Percentiles rank a stretch among this genome's conserved stretches.
Evolutionary conservation across 495 filamentous ascomycete species (phyloP).

Genomic region (Aspergillus leporis): DNA sequence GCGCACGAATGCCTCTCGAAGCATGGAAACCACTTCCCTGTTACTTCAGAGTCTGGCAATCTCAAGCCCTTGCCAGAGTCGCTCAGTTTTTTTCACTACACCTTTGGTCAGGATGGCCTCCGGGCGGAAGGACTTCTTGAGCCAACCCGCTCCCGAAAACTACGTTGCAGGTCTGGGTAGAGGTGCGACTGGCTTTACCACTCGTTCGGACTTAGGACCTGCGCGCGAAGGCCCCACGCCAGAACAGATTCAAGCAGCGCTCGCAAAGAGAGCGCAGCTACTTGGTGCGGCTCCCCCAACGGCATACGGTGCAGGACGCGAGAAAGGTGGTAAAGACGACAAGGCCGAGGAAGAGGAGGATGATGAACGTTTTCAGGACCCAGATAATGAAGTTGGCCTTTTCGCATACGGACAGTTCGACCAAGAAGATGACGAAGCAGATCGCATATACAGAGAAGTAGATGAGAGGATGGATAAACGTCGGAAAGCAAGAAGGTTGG

Average conservation of each 20-base stretch:
- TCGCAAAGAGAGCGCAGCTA: constrained; percentile 85
- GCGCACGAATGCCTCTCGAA: constrained; percentile 14
- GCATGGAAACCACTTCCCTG: not conserved
- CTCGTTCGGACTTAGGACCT: constrained; percentile 92
- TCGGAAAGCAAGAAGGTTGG: constrained; percentile 87
- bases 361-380: constrained; percentile 88
- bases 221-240: constrained; percentile 96
- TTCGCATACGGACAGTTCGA: constrained; percentile 95
- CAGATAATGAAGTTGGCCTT: constrained; percentile 93
- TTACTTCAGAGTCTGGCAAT: not conserved
- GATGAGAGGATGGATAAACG: constrained; percentile 95
- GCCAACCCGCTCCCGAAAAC: constrained; percentile 90
- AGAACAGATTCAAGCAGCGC: constrained; percentile 95
- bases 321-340: constrained; percentile 60
- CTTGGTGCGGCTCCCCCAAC: constrained; percentile 80
- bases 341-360: constrained; percentile 76
- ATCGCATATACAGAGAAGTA: constrained; percentile 90
- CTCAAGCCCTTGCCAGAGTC: not conserved
- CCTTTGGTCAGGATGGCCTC: constrained; percentile 58
- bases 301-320: constrained; percentile 73
- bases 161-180: constrained; percentile 97
- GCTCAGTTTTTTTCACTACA: not conserved
- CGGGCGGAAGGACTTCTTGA: constrained; percentile 84
- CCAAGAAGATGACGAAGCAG: constrained; percentile 94
- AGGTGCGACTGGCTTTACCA: constrained; percentile 97